Percentiles rank a stretch among this genome's conserved stretches.
Conservation (phyloP, 352 stramenopile genomes). For the Globisporangium spinosum region DNA sequence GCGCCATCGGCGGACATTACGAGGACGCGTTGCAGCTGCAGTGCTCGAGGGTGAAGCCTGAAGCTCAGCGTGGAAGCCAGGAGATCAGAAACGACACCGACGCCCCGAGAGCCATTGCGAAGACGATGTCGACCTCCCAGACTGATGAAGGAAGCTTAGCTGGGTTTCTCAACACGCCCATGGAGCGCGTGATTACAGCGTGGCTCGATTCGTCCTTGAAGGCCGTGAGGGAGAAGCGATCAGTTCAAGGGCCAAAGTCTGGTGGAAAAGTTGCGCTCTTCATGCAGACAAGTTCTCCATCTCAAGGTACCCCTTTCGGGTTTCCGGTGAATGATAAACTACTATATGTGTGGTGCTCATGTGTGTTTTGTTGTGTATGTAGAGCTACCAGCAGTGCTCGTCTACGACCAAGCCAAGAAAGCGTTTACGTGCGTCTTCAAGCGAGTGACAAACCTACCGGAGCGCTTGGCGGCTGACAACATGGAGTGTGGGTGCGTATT, state of each 20-base stretch:
- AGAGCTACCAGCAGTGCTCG: background rate
- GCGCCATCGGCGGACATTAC: background rate
- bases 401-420: background rate
- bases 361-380: background rate
- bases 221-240: background rate
- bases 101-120: background rate
- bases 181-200: background rate
- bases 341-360: background rate
- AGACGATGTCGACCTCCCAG: background rate
- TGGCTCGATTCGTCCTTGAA: background rate
- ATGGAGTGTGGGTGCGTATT: conserved; percentile 4
- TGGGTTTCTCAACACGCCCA: background rate
- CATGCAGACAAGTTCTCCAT: background rate
- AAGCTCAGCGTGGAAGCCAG: background rate
- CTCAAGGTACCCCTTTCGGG: background rate
- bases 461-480: background rate
- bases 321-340: background rate
- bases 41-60: background rate
- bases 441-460: background rate
- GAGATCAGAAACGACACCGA: too few species aligned
- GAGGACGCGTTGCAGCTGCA: background rate
- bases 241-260: background rate
- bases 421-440: background rate
- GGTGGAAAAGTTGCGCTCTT: background rate
- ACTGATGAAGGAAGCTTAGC: background rate